Percentiles rank a stretch among this genome's conserved stretches.
These are phyloP conservation scores for Metroxylon sagu DNA, from an alignment of 176 grass and related monocot genomes.

Conservation along the genomic window DNA sequence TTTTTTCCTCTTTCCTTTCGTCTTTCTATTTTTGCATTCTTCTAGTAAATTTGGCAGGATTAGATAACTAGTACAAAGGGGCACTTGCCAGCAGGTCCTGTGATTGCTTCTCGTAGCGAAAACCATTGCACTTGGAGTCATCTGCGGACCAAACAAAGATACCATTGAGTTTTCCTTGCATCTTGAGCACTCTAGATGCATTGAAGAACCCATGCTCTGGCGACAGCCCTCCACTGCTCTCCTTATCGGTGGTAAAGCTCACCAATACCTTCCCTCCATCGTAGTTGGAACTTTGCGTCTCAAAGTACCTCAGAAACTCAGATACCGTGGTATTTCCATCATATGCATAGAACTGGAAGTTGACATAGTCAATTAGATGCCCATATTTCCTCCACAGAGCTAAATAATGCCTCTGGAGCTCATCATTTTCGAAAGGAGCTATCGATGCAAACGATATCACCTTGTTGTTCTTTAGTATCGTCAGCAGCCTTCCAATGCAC, in stretches of 20 bases:
- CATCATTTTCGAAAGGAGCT: conserved; percentile 1
- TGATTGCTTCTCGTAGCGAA: too few relatives aligned
- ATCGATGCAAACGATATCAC: conserved; percentile 10
- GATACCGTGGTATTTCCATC: background rate
- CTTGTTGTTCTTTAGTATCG: background rate
- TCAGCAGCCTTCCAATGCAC: conserved; percentile 13
- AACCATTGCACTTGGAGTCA: background rate
- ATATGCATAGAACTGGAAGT: conserved; percentile 18
- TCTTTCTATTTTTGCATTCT: too few relatives aligned
- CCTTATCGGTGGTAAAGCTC: background rate
- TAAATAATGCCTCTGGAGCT: background rate
- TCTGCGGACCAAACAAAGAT: conserved; percentile 10
- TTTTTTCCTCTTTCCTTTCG: too few relatives aligned
- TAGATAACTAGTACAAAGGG: too few relatives aligned
- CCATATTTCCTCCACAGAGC: conserved; percentile 8
- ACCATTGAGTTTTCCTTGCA: background rate
- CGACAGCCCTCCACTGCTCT: background rate
- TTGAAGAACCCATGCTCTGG: conserved; percentile 3
- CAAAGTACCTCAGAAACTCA: conserved; percentile 9
- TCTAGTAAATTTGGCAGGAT: too few relatives aligned
- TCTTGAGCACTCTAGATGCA: conserved; percentile 4
- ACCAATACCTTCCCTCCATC: background rate
- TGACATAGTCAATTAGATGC: conserved; percentile 7
- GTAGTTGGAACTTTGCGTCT: conserved; percentile 3
- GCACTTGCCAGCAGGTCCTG: too few relatives aligned